Conservation (phyloP, 805 yeast species). For the Yueomyces sinensis region DNA sequence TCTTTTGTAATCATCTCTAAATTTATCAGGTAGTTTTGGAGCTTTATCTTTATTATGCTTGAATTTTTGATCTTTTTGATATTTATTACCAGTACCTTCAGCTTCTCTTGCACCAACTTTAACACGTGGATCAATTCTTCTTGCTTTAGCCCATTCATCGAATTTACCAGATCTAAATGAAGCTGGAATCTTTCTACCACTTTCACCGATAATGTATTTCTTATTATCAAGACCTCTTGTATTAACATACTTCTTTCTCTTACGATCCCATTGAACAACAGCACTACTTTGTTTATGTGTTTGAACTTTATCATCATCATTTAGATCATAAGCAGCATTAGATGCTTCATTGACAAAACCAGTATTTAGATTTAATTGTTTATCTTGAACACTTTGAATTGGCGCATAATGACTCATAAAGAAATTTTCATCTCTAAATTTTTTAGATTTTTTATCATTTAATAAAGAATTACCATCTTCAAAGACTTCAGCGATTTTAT, state of each 20-base stretch:
- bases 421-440: constrained; percentile 64
- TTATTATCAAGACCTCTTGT: constrained; percentile 59
- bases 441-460: constrained; percentile 28
- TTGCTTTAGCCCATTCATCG: constrained; percentile 79
- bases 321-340: constrained; percentile 77
- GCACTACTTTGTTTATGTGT: constrained; percentile 46
- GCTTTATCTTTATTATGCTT: constrained; percentile 65
- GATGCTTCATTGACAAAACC: constrained; percentile 78
- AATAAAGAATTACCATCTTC: constrained; percentile 28
- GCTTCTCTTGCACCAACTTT: constrained; percentile 44
- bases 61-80: constrained; percentile 34
- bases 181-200: constrained; percentile 88
- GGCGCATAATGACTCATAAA: constrained; percentile 89
- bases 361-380: constrained; percentile 39
- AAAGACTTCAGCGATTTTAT: constrained; percentile 26
- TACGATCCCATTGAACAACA: constrained; percentile 82
- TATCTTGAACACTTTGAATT: constrained; percentile 66
- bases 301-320: constrained; percentile 60
- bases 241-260: constrained; percentile 80
- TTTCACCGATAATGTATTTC: constrained; percentile 86
- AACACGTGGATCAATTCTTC: constrained; percentile 36
- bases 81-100: constrained; percentile 25
- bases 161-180: constrained; percentile 80
- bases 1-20: constrained; percentile 69
- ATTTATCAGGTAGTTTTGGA: constrained; percentile 85